A percentile compares a stretch with the other conserved stretches of the same genome.
These are phyloP conservation scores for Mortierella sp. DNA, from an alignment of 371 early-diverging fungal species.

Conservation along the genomic window DNA sequence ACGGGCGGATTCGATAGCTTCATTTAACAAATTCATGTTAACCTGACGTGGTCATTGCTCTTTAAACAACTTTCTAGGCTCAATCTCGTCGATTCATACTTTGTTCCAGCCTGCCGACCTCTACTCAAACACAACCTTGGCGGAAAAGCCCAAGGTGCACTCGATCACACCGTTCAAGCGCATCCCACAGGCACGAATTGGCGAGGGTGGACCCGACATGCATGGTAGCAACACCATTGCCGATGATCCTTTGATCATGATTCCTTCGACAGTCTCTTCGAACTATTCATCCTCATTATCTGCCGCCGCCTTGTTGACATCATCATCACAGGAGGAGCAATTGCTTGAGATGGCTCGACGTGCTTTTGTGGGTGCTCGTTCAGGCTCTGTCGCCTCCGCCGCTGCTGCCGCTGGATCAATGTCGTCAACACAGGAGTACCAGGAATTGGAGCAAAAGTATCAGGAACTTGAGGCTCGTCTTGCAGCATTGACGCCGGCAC, in stretches of 20 bases:
- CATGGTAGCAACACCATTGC: conserved; percentile 39
- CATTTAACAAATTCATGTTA: neutral
- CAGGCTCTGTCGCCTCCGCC: neutral
- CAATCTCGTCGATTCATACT: conserved; percentile 53
- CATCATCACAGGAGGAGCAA: conserved; percentile 40
- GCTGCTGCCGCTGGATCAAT: neutral
- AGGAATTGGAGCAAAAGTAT: conserved; percentile 38
- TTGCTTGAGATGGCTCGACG: conserved; percentile 31
- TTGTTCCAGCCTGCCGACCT: conserved; percentile 53
- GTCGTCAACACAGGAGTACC: conserved; percentile 19
- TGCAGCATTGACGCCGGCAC: conserved; percentile 25
- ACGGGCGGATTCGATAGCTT: neutral
- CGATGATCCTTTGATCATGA: conserved; percentile 46
- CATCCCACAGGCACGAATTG: conserved; percentile 48
- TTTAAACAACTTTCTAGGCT: conserved; percentile 16
- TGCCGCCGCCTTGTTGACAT: conserved; percentile 1
- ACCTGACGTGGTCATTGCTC: neutral
- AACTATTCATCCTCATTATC: conserved; percentile 9
- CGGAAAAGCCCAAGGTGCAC: conserved; percentile 48
- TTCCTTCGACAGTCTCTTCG: conserved; percentile 19
- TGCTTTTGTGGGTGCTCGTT: conserved; percentile 21
- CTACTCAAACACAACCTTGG: conserved; percentile 49
- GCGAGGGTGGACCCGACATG: conserved; percentile 53
- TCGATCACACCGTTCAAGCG: conserved; percentile 50
- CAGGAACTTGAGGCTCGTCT: conserved; percentile 42